phyloP scores from a whole-genome alignment of 2,329 filamentous ascomycete species.

The Davidsoniella virescens region DNA sequence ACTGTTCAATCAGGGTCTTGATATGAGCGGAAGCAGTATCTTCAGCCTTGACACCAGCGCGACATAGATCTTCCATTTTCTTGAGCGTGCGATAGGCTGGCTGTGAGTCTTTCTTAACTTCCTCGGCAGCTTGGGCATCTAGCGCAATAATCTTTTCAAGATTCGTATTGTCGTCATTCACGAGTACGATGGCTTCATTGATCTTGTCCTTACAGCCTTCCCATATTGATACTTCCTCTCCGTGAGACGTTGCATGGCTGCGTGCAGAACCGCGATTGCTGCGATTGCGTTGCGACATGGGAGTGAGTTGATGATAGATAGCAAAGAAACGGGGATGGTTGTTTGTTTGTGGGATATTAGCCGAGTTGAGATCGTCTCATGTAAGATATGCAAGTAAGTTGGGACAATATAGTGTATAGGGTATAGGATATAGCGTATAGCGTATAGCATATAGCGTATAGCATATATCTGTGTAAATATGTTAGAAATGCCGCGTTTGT shows the following conservation, averaged over 20 bases:
- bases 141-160: constrained; percentile 24
- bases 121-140: constrained; percentile 26
- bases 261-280: constrained; percentile 29
- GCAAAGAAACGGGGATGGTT: background rate
- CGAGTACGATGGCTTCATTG: constrained; percentile 23
- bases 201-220: constrained; percentile 25
- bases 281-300: constrained; percentile 29
- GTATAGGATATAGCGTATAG: too few species aligned
- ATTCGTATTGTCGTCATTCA: constrained; percentile 28
- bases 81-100: constrained; percentile 19
- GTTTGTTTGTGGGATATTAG: too few species aligned
- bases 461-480: too few species aligned
- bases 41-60: constrained; percentile 26
- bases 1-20: constrained; percentile 25
- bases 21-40: constrained; percentile 24
- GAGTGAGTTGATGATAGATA: constrained; percentile 2
- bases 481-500: too few species aligned
- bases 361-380: too few species aligned
- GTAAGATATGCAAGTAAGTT: too few species aligned
- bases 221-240: constrained; percentile 30
- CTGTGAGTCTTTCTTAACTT: constrained; percentile 21
- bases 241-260: constrained; percentile 27
- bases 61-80: constrained; percentile 27
- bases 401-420: too few species aligned
- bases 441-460: too few species aligned